phyloP scores from a whole-genome alignment of 2,329 filamentous ascomycete species.

The Xylaria sp. region DNA sequence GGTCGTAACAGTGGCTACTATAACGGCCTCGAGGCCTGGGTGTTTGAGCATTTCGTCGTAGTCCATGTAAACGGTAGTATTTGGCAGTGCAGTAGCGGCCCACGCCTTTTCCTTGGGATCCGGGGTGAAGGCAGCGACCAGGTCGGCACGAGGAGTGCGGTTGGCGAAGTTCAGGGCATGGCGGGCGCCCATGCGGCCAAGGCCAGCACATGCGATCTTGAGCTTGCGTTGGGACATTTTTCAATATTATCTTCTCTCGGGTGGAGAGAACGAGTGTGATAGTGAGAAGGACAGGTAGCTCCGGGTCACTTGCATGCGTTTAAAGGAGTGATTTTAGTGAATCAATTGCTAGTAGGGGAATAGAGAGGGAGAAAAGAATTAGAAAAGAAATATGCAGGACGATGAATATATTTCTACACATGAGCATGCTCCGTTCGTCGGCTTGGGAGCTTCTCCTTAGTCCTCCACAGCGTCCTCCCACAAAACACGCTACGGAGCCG shows the following conservation, averaged over 20 bases:
- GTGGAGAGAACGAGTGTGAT: background rate
- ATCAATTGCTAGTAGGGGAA: background rate
- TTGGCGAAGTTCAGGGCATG: conserved; percentile 25
- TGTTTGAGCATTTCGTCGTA: conserved; percentile 60
- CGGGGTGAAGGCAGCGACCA: conserved; percentile 62
- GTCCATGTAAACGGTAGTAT: conserved; percentile 57
- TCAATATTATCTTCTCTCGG: background rate
- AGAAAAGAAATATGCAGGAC: background rate
- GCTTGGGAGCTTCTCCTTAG: background rate
- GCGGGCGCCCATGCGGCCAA: conserved; percentile 43
- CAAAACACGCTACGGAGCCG: background rate
- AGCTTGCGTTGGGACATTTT: conserved; percentile 20
- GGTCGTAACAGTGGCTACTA: conserved; percentile 57
- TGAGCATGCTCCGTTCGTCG: background rate
- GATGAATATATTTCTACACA: conserved; percentile 7
- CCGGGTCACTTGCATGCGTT: no score
- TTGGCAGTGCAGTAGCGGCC: conserved; percentile 57
- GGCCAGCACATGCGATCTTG: conserved; percentile 17
- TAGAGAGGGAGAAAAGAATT: background rate
- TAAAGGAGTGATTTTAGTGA: background rate
- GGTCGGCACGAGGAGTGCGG: conserved; percentile 57
- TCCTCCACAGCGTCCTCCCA: background rate
- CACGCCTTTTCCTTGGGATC: conserved; percentile 58
- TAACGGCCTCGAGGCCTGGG: conserved; percentile 56
- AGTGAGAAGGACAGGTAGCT: background rate